These are phyloP conservation scores for Spathaspora hagerdaliae DNA, from an alignment of 805 yeast species.

Conservation along the genomic window DNA sequence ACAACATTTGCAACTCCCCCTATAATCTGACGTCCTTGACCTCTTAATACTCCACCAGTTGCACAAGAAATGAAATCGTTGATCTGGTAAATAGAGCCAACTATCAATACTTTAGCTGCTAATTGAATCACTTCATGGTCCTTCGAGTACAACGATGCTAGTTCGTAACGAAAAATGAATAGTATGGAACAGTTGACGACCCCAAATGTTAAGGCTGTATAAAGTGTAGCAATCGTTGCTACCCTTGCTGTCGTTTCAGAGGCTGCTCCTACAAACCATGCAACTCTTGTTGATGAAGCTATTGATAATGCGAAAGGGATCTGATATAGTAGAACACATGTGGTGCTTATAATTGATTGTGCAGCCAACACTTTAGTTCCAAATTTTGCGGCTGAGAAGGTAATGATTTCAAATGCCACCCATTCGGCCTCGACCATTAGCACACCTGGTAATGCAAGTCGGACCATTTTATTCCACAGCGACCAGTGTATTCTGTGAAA, in stretches of 20 bases:
- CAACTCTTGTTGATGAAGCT: constrained; percentile 73
- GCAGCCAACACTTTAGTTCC: constrained; percentile 69
- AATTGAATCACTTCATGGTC: constrained; percentile 34
- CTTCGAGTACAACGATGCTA: constrained; percentile 40
- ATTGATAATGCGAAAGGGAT: constrained; percentile 74
- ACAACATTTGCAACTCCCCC: constrained; percentile 50
- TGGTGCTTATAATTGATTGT: constrained; percentile 66
- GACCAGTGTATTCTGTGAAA: constrained; percentile 26
- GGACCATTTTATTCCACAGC: constrained; percentile 64
- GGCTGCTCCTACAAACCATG: constrained; percentile 71
- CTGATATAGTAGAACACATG: constrained; percentile 66
- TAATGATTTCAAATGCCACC: constrained; percentile 72
- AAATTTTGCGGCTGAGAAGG: constrained; percentile 62
- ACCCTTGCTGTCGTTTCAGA: constrained; percentile 33
- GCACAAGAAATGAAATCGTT: constrained; percentile 48
- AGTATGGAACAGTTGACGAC: constrained; percentile 35
- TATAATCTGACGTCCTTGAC: constrained; percentile 55
- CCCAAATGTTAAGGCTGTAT: constrained; percentile 30
- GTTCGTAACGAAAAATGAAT: constrained; percentile 27
- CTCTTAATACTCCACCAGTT: constrained; percentile 53
- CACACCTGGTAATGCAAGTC: constrained; percentile 67
- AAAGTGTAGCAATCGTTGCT: constrained; percentile 35
- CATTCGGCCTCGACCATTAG: constrained; percentile 77
- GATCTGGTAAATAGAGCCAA: constrained; percentile 51
- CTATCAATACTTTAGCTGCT: constrained; percentile 37